Evolutionary conservation across 1,139 yeast genomes (phyloP), one percentile per base, ranked within the genome.

Genomic region (Saccharomyces hybrid): DNA sequence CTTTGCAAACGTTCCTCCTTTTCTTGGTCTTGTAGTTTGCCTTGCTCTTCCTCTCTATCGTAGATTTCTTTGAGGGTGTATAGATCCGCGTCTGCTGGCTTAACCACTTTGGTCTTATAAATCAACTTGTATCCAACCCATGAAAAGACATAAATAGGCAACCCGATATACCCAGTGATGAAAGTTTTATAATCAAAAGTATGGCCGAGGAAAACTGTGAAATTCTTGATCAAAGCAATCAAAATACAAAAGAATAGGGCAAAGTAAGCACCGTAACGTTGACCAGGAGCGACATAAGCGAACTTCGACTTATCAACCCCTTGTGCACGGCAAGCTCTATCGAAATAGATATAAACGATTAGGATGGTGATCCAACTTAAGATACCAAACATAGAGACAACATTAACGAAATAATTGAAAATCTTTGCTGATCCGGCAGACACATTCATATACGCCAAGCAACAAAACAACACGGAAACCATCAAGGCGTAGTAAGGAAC

Each of bases 91-190:
- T 84, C 88, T 47, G 71, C 72, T 23, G 88, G 78, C 50, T 66
- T 71, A 57, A 82, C 75, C 54, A 76, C 64, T 64, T 75, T 78
- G 42, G 88, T 78, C 69, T 78, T 83, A 70, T 72, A 70, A 59
- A 73, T 62, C 48, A 83, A 9, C 71, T 84, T 86, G 75, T 83
- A 84, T 7, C 86, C 88, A 57, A 78, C 64, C 61, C 73, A 78
- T 61, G 80, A 74, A 51, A 80, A 68, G 46, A 83, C 52, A 63
- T 79, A 86, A 27, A 84, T 81, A 32, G 93, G 93, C 55, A 86
- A 76, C 51, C 88, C 88, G 66, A 86, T 84, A 73, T 86, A 86
- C 50, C 91, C 90, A 44, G 93, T 85, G 64, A 86, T 83, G 65
- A 86, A 86, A 34, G 75, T 73, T 72, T 78, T 82, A 73, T 79